These are phyloP conservation scores for Tolypocladium amazonense DNA, from an alignment of 2,329 filamentous ascomycete species.

Conservation along the genomic window DNA sequence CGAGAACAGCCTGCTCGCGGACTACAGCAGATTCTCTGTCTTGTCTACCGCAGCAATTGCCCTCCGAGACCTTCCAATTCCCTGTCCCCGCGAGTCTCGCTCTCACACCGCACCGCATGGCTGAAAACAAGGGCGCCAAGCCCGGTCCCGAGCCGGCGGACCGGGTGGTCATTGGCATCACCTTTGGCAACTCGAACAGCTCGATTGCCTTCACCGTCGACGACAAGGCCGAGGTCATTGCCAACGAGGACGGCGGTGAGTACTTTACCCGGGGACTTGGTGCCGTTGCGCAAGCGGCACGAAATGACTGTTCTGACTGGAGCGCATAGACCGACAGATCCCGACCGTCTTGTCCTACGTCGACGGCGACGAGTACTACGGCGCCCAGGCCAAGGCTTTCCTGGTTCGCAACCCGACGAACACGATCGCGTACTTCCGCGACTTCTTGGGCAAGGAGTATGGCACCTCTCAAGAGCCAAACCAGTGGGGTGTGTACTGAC, in stretches of 20 bases:
- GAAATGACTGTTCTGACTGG: background rate
- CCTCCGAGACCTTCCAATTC: background rate
- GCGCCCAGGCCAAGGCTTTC: conserved; percentile 88
- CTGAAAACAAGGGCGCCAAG: conserved; percentile 32
- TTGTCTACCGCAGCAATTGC: background rate
- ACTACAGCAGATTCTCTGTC: background rate
- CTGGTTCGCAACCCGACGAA: conserved; percentile 86
- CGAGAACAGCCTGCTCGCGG: background rate
- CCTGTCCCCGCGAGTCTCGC: background rate
- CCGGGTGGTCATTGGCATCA: conserved; percentile 78
- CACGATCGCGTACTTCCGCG: conserved; percentile 91
- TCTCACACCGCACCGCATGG: conserved; percentile 24
- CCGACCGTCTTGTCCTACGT: conserved; percentile 91
- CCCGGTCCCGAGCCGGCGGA: conserved; percentile 42
- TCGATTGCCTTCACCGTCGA: conserved; percentile 91
- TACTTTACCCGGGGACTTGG: conserved; percentile 3
- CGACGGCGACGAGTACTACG: conserved; percentile 92
- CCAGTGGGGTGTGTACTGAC: background rate
- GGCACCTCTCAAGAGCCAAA: background rate
- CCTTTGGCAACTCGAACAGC: conserved; percentile 97
- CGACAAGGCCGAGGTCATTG: conserved; percentile 94
- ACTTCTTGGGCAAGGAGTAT: conserved; percentile 90
- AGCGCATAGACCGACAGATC: conserved; percentile 75
- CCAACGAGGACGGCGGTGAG: conserved; percentile 93
- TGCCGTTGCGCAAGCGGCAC: background rate